Base-by-base conservation (phyloP, 2,329 filamentous ascomycete species). In the Diaporthe batatas region DNA sequence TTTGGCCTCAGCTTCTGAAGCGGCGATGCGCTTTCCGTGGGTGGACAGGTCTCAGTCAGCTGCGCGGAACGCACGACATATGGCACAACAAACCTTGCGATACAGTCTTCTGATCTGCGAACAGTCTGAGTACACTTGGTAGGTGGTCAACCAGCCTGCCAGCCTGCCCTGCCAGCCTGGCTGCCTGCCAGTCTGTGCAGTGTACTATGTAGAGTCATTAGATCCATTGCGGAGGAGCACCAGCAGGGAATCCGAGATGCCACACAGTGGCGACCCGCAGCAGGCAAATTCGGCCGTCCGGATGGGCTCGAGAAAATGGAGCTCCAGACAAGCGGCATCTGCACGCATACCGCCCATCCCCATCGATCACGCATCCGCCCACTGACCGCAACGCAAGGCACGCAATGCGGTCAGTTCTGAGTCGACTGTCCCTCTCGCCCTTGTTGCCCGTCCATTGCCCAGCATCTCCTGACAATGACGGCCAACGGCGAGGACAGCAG, bases 241-340 rank as follows among this genome's bases (percentile, higher is more conserved):
- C 65, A 57, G 23, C 62, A 62, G 32, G 68, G 39, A 70, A 62
- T 49, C 44, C 55, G 51, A 67, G 62, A 67, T 70, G 44, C 44
- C 68, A 70, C 68, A 70, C 68, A 70, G 68, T 70, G 68, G 68
- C 55, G 68, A 70, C 68, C 68, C 68, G 68, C 68, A 70, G 68
- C 68, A 70, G 18, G 62, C 68, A 64, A 70, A 70, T 42, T 70
- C 58, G 55, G 44, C 55, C 44, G 6, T 51, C 55, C 55, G 68
- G 68, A 54, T 34, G 68, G 55, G 23, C 62, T 70, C 55, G 14
- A 34, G 51, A 62, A 62, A 53, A 53, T 70, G 68, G 68, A 54
- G 44, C 68, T 68, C 51, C 65, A 62, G 34, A 70, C 55, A 58
- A 53, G 68, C 68, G 62, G 68, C 68, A 70, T 62, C 44, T 70